Evolutionary conservation across 108 stramenopile species (phyloP).

Genomic region (Aurantiochytrium sp.): DNA sequence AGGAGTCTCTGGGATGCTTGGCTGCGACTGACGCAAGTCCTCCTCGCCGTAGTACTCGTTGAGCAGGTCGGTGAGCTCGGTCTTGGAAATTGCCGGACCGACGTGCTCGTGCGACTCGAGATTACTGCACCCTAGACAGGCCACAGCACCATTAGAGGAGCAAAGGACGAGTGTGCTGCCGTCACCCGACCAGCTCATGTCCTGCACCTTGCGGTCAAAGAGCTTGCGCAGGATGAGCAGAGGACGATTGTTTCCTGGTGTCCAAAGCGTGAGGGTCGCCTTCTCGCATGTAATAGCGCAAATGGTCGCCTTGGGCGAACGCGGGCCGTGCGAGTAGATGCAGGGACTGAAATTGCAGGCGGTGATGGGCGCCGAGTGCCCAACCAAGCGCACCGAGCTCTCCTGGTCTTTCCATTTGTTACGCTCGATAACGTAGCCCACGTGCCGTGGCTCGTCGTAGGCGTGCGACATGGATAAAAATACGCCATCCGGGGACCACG

Average conservation of each 20-base stretch:
- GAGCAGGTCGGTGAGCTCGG: background rate
- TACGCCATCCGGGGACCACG: slow-evolving; percentile 1
- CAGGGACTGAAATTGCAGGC: slow-evolving; percentile 3
- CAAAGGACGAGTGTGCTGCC: background rate
- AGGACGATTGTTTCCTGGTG: background rate
- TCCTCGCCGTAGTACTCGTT: slow-evolving; percentile 24
- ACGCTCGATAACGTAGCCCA: background rate
- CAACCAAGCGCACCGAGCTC: background rate
- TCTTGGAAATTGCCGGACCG: background rate
- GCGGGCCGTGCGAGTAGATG: background rate
- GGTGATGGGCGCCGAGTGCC: background rate
- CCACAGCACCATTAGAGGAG: background rate
- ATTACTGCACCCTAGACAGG: background rate
- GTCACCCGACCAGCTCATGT: background rate
- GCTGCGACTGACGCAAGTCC: background rate
- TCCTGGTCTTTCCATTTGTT: slow-evolving; percentile 16
- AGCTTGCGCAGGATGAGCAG: background rate
- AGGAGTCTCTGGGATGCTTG: background rate
- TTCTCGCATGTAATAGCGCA: background rate
- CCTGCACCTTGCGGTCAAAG: background rate
- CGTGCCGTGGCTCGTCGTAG: background rate
- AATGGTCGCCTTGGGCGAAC: background rate
- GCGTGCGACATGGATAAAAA: slow-evolving; percentile 17
- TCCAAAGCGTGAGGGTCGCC: background rate
- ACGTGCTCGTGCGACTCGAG: background rate